Evolutionary conservation across 768 basidiomycete genomes (phyloP), one percentile per base, ranked within the genome.

Genomic region (Boletus subparvulus): DNA sequence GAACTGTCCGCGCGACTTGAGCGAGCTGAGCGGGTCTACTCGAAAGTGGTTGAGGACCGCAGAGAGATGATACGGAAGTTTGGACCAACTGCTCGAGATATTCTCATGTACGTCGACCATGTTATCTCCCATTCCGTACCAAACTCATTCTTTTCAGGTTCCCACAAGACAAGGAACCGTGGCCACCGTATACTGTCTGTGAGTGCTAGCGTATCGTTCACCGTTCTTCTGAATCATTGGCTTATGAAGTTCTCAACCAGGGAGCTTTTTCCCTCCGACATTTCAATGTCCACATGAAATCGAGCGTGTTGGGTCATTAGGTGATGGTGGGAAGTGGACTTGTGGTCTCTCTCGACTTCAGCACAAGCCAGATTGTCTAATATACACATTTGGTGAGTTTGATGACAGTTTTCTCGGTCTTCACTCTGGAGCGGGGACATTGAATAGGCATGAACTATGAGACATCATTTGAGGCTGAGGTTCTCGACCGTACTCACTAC

Each of bases 301-400:
- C 13, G 73, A 79, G 58, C 77, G 78, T 21, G 54, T 79, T 49
- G 78, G 78, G 40, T 74, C 78, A 14, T 70, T 87, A 10, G 84
- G 85, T 17, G 86, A 87, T 64, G 86, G 86, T 14, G 86, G 87
- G 14, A 88, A 87, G 70, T 88, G 84, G 83, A 76, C 84, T 16
- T 87, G 87, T 62, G 87, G 87, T 3, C 64, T 87, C 26, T 81
- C 81, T 24, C 75, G 80, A 4, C 69, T 87, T 6, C 72, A 73
- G 50, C 72, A 79, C 49, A 85, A 86, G 68, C 70, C 69, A 21
- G 74, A 82, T 46, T 86, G 86, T 62, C 68, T 86, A 46, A 71
- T 88, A 50, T 88, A 87, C 59, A 83, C 84, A 3, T 77, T 87
- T 50, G 86, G 84, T 84, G 63, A 61, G 64, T 47, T 42, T 42